These are phyloP conservation scores for Pseudisothecium myosuroides DNA, from an alignment of 225 moss, liverwort and hornwort species.

Conservation along the genomic window DNA sequence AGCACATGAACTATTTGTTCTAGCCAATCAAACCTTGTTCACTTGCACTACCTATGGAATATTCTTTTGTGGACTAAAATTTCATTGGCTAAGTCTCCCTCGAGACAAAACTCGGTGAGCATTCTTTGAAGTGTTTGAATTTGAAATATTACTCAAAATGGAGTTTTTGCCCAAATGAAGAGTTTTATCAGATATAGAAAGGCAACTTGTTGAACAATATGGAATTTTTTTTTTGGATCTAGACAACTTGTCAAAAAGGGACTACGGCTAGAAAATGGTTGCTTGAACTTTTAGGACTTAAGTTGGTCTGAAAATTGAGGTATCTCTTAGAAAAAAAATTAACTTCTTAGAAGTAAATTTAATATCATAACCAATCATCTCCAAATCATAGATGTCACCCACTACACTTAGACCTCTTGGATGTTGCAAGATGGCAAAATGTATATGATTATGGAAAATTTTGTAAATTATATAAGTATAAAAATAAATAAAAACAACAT, in stretches of 20 bases:
- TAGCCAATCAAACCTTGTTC: background rate
- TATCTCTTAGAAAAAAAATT: accelerated
- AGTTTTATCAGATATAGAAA: accelerated
- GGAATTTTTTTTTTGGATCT: accelerated
- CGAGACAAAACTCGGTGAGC: accelerated
- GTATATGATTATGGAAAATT: background rate
- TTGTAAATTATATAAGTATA: background rate
- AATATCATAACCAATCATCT: background rate
- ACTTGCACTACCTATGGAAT: background rate
- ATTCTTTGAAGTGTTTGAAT: accelerated
- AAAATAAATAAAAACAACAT: too few relatives aligned
- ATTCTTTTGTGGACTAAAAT: accelerated
- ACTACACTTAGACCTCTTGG: accelerated
- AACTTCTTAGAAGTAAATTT: accelerated
- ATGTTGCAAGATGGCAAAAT: background rate
- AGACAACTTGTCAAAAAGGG: accelerated
- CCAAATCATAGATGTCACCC: background rate
- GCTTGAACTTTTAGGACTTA: accelerated
- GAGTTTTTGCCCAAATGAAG: background rate
- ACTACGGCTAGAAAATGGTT: accelerated
- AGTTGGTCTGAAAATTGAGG: background rate
- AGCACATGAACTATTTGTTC: background rate
- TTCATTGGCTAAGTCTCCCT: accelerated
- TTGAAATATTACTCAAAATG: background rate
- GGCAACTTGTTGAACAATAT: background rate